Conservation (phyloP, 371 early-diverging fungal genomes). For the Apophysomyces elegans region DNA sequence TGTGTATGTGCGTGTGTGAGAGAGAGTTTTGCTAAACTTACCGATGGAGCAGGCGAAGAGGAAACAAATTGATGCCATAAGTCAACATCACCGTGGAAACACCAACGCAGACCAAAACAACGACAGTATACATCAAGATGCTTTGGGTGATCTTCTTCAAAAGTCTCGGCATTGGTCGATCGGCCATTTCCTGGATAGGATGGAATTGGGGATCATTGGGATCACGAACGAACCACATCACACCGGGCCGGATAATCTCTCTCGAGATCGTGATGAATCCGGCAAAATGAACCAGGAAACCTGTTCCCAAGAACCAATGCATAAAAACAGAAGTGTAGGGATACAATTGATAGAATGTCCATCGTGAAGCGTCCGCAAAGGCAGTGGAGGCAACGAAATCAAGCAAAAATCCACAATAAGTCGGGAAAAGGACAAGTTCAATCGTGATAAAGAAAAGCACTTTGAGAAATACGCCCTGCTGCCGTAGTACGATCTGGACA, state of each 20-base stretch:
- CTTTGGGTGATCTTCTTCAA: conserved; percentile 72
- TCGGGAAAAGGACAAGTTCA: conserved; percentile 84
- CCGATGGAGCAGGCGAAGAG: conserved; percentile 20
- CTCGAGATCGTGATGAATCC: conserved; percentile 73
- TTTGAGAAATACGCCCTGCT: conserved; percentile 56
- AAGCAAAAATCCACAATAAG: conserved; percentile 78
- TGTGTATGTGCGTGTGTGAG: neutral
- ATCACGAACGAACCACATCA: conserved; percentile 92
- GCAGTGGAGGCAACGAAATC: conserved; percentile 78
- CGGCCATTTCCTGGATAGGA: conserved; percentile 84
- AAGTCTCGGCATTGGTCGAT: conserved; percentile 69
- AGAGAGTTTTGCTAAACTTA: conserved; percentile 32
- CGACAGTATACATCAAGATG: conserved; percentile 71
- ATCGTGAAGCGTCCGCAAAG: conserved; percentile 58
- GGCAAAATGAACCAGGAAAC: conserved; percentile 87
- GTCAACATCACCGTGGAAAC: conserved; percentile 44
- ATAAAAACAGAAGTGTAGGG: conserved; percentile 73
- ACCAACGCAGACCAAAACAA: conserved; percentile 70
- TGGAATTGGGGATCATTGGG: conserved; percentile 89
- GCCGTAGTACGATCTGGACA: conserved; percentile 27
- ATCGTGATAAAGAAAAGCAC: conserved; percentile 75
- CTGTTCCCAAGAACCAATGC: conserved; percentile 89
- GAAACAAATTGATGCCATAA: conserved; percentile 19
- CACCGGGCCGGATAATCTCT: conserved; percentile 82
- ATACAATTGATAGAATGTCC: conserved; percentile 58